These are phyloP conservation scores for Sphaerosporella brunnea DNA, from an alignment of 495 filamentous ascomycete genomes.

Conservation along the genomic window DNA sequence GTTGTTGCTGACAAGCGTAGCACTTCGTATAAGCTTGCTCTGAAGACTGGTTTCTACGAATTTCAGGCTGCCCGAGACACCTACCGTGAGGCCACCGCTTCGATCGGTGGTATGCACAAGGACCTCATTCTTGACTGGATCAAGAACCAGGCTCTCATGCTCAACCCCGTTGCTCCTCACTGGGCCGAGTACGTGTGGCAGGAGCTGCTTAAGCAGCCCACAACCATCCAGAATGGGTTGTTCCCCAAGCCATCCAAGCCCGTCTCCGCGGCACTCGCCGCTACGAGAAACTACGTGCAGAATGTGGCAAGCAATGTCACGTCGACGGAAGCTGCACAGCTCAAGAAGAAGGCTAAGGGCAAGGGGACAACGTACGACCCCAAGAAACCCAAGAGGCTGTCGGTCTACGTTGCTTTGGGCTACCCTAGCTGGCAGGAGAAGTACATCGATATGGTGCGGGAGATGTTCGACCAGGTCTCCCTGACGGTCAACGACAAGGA, in stretches of 20 bases:
- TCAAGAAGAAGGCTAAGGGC: constrained; percentile 78
- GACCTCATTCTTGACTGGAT: constrained; percentile 60
- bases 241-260: constrained; percentile 56
- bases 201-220: constrained; percentile 59
- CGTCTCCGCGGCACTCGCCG: constrained; percentile 42
- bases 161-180: constrained; percentile 72
- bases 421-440: constrained; percentile 83
- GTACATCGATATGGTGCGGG: constrained; percentile 66
- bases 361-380: constrained; percentile 68
- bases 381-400: constrained; percentile 76
- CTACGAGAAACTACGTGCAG: constrained; percentile 65
- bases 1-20: constrained; percentile 29
- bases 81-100: constrained; percentile 66
- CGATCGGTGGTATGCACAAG: constrained; percentile 67
- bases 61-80: constrained; percentile 69
- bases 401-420: constrained; percentile 58
- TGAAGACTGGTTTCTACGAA: constrained; percentile 82
- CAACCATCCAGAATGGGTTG: constrained; percentile 58
- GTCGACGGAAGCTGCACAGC: constrained; percentile 60
- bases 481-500: constrained; percentile 58
- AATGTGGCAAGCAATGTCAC: constrained; percentile 60
- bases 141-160: constrained; percentile 65
- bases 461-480: constrained; percentile 39
- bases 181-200: constrained; percentile 90
- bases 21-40: constrained; percentile 71